Evolutionary conservation across 148 eudicot species (phyloP).

Genomic region (Diospyros kaki): DNA sequence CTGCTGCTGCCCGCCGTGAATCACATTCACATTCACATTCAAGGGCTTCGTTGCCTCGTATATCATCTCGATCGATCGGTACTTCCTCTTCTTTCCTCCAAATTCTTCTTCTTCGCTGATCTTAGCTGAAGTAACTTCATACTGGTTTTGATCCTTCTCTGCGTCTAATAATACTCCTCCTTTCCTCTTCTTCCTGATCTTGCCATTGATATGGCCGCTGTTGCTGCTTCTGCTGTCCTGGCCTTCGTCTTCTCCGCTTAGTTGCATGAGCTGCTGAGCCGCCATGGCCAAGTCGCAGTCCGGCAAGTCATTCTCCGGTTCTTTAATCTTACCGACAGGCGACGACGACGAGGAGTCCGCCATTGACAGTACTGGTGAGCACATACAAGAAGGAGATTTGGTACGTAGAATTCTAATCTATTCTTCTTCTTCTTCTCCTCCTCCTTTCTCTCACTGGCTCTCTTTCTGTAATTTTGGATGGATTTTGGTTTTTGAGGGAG

Average conservation of each 20-base stretch:
- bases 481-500: too few species aligned
- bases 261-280: conserved; percentile 21
- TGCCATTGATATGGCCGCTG: not conserved
- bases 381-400: too few species aligned
- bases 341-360: not conserved
- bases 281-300: conserved; percentile 11
- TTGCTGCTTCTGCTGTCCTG: not conserved
- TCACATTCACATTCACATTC: not conserved
- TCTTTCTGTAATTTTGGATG: too few species aligned
- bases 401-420: too few species aligned
- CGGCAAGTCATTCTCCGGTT: not conserved
- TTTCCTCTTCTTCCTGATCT: not conserved
- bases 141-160: not conserved
- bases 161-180: not conserved
- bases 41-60: not conserved
- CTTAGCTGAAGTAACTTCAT: not conserved
- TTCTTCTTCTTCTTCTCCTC: too few species aligned
- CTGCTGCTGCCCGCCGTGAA: not conserved
- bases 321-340: not conserved
- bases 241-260: conserved; percentile 6
- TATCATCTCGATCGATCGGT: conserved; percentile 8
- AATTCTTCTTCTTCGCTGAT: not conserved
- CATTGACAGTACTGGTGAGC: too few species aligned
- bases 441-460: too few species aligned
- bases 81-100: not conserved